phyloP scores from a whole-genome alignment of 2,329 filamentous ascomycete genomes.

The Nothophaeocryptopus gaeumannii region DNA sequence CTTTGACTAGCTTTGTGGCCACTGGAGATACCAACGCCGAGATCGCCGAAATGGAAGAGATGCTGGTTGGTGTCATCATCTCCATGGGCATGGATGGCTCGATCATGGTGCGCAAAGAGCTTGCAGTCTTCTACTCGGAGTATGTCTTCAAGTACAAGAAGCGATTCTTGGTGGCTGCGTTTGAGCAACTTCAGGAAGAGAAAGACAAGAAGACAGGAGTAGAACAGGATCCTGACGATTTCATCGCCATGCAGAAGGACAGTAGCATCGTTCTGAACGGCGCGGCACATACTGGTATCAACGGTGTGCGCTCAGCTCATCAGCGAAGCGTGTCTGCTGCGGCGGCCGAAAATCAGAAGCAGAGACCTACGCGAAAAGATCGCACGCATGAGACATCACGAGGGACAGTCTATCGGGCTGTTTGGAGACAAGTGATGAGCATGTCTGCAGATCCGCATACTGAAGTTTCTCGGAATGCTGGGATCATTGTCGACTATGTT shows the following conservation, averaged over 20 bases:
- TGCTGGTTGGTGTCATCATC: conserved; percentile 81
- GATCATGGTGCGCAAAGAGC: conserved; percentile 87
- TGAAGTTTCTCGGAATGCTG: conserved; percentile 82
- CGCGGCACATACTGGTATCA: conserved; percentile 1
- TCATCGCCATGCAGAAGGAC: conserved; percentile 18
- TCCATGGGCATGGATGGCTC: conserved; percentile 93
- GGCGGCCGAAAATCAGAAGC: conserved; percentile 4
- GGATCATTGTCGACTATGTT: conserved; percentile 80
- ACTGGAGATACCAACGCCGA: conserved; percentile 53
- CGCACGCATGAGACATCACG: conserved; percentile 59
- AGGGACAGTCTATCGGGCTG: conserved; percentile 86
- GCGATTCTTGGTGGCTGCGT: conserved; percentile 88
- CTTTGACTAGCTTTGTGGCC: conserved; percentile 88
- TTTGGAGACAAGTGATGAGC: conserved; percentile 91
- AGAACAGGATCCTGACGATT: conserved; percentile 22
- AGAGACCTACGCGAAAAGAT: background rate
- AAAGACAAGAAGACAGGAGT: conserved; percentile 30
- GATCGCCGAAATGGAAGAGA: conserved; percentile 64
- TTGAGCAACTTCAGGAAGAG: conserved; percentile 84
- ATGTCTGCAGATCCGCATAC: conserved; percentile 92
- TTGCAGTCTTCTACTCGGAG: conserved; percentile 88
- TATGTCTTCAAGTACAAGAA: conserved; percentile 88
- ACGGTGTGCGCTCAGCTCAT: conserved; percentile 17
- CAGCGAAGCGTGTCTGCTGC: conserved; percentile 23
- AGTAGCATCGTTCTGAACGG: conserved; percentile 6